phyloP scores from a whole-genome alignment of 2,329 filamentous ascomycete genomes.

The Fusarium marasasianum region DNA sequence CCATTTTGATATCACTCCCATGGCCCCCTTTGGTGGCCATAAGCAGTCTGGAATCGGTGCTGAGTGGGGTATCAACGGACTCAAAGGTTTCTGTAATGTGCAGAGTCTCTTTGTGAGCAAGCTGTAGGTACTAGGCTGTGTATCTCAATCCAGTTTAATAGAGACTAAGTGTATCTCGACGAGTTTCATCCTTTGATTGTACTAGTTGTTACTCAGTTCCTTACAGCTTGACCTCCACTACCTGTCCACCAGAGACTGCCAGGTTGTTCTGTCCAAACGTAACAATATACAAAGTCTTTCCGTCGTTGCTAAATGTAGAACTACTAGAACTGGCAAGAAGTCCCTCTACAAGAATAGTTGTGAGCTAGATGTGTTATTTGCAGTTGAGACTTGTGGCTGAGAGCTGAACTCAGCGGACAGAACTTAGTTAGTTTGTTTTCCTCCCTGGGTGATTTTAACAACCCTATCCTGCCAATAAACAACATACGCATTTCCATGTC shows the following conservation, averaged over 20 bases:
- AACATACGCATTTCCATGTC: neutral
- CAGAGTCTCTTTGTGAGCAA: constrained; percentile 39
- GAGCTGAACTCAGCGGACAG: no score
- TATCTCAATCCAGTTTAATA: neutral
- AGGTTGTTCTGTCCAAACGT: neutral
- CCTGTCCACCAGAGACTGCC: neutral
- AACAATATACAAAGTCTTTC: neutral
- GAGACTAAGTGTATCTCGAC: neutral
- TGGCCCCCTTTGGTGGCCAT: constrained; percentile 54
- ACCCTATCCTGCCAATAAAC: neutral
- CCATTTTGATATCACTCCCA: constrained; percentile 57
- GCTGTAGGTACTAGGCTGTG: neutral
- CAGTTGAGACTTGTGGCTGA: no score
- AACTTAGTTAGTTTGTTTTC: neutral
- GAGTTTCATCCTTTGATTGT: neutral
- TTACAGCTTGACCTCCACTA: neutral
- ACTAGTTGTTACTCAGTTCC: no score
- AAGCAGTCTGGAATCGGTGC: constrained; percentile 56
- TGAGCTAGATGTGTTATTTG: no score
- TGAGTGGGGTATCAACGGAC: constrained; percentile 53
- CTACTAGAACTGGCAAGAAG: neutral
- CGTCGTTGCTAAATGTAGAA: neutral
- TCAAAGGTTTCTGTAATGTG: constrained; percentile 47
- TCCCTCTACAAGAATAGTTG: neutral
- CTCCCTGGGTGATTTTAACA: neutral